Evolutionary conservation across 1,284 basidiomycete species (phyloP), one percentile per base, ranked within the genome.

Genomic region (Tylopilus orsonianus): DNA sequence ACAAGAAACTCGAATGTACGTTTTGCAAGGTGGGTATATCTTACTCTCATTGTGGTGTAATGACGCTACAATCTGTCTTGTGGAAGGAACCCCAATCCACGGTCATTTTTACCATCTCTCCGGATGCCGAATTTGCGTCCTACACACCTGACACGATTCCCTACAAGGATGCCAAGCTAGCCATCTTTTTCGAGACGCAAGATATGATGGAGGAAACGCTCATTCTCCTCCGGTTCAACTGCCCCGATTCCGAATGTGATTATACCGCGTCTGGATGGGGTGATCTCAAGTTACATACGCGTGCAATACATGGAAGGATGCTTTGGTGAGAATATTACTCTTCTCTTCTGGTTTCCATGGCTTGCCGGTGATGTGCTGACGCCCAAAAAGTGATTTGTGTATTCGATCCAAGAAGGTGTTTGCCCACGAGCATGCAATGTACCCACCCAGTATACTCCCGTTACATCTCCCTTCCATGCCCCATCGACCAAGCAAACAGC

Each of bases 141-240:
- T 91, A 81, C 61, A 75, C 72, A 8, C 73, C 78, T 1, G 75
- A 84, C 27, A 54, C 68, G 33, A 79, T 85, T 38, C 77, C 79
- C 0, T 85, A 78, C 71, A 84, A 82, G 55, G 93, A 97, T 66
- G 60, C 78, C 1, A 91, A 88, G 67, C 75, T 97, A 3, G 77
- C 78, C 8, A 88, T 97, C 33, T 83, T 75, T 40, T 99, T 98
- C 60, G 93, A 97, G 72, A 90, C 88, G 16, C 80, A 85, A 56
- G 91, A 94, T 49, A 94, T 97, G 83, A 92, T 96, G 87, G 91
- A 97, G 58, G 90, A 95, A 35, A 91, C 93, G 0, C 75, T 97
- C n/a, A 77, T 96, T 13, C 78, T 99, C 12, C 81, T 99, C 8
- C 84, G 93, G 12, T 89, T 89, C 76, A 94, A 93, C 60, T 94